Conservation (phyloP, 2,329 filamentous ascomycete genomes). For the Aphanoascus verrucosus region DNA sequence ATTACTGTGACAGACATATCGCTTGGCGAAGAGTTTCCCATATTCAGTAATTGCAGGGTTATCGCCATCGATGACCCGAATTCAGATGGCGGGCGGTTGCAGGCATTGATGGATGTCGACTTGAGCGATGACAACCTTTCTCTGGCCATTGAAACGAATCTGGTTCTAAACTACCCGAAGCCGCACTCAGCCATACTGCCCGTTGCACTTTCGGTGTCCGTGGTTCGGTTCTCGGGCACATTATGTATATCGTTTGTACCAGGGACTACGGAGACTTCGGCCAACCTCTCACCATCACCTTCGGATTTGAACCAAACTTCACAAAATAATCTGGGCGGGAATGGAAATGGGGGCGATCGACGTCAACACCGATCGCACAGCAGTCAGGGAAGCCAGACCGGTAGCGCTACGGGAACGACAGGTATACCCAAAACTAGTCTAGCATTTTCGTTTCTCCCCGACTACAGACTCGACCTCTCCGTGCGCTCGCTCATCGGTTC, state of each 20-base stretch:
- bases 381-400: constrained; percentile 5
- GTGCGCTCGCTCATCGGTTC: constrained; percentile 54
- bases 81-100: constrained; percentile 62
- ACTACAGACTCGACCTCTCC: constrained; percentile 56
- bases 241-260: constrained; percentile 89
- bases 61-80: constrained; percentile 60
- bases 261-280: constrained; percentile 28
- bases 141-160: constrained; percentile 82
- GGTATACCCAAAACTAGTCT: constrained; percentile 69
- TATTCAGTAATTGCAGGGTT: constrained; percentile 94
- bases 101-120: constrained; percentile 95
- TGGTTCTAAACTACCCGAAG: constrained; percentile 90
- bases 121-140: constrained; percentile 86
- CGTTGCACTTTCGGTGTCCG: constrained; percentile 80
- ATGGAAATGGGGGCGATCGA: neutral
- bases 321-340: constrained; percentile 13
- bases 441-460: constrained; percentile 71
- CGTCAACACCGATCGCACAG: neutral
- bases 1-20: constrained; percentile 91
- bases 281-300: constrained; percentile 21
- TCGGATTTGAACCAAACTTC: constrained; percentile 20
- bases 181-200: constrained; percentile 79
- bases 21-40: constrained; percentile 92
- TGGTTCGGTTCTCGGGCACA: constrained; percentile 90
- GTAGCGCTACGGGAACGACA: constrained; percentile 21